These are phyloP conservation scores for Citrus trifoliata DNA, from an alignment of 345 rosid genomes.

Conservation along the genomic window DNA sequence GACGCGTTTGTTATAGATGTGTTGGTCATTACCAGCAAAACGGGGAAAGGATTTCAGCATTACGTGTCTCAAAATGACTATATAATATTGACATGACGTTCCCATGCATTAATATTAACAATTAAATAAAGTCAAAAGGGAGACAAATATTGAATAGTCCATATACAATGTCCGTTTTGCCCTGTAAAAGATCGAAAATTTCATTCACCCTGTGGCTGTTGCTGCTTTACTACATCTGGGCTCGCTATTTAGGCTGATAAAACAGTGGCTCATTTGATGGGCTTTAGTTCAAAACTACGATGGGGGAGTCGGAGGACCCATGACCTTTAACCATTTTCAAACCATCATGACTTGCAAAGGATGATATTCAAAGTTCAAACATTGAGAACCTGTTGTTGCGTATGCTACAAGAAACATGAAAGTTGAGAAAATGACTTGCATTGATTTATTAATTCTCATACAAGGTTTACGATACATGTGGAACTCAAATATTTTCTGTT, in stretches of 20 bases:
- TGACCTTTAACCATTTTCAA: background rate
- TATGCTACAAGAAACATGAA: background rate
- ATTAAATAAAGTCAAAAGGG: background rate
- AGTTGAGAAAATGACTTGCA: background rate
- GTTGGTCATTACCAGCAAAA: background rate
- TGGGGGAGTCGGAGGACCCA: background rate
- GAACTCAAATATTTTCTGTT: background rate
- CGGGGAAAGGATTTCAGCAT: background rate
- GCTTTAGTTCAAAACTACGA: background rate
- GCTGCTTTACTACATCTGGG: no score
- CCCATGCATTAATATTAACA: background rate
- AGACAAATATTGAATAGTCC: background rate
- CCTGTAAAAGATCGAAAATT: background rate
- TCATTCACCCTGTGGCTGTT: no score
- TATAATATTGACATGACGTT: background rate
- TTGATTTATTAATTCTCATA: background rate
- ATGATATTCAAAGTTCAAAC: constrained; percentile 3
- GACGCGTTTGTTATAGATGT: background rate
- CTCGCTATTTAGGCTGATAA: no score
- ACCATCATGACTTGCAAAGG: background rate
- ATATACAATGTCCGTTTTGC: background rate
- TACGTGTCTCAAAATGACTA: background rate
- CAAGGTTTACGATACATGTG: background rate
- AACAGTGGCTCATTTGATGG: background rate
- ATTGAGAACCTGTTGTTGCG: background rate